Base-by-base conservation (phyloP, 164 flowering plant species). In the Tinospora cordifolia region DNA sequence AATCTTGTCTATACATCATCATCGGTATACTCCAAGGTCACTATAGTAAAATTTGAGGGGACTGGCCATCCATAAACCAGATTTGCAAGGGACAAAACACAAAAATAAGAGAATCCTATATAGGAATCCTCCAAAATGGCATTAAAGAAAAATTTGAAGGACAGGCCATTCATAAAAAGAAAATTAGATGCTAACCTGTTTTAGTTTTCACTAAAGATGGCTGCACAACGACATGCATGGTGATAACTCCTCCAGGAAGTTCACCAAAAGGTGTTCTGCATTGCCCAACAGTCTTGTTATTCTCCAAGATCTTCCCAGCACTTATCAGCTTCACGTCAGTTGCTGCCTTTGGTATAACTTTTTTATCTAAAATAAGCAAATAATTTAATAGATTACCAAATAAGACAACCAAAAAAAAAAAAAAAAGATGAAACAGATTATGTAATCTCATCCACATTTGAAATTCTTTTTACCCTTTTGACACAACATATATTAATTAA, bases 151-250 rank as follows among this genome's bases (percentile, higher is more conserved):
- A 30, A 15, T 2, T 71, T 15, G 19, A 51, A n/a, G 59, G 22
- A n/a, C n/a, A 51, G 21, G 21, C n/a, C 59, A 51, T 51, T n/a
- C 21, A 51, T 15, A 51, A 17, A 8, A 15, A n/a, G 8, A 51
- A 19, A 51, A 6, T 17, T 51, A 51, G 68, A 24, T 65, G 54
- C 34, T 24, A 44, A 79, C 83, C 81, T 67, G 82, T 69, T 72
- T 79, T 82, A 25, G 79, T 63, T 72, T 80, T 80, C 8, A 73
- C 75, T 39, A 73, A 49, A 75, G 83, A 80, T 67, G 82, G 86
- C 69, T 83, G 86, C 73, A 83, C 81, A 68, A 83, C 80, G 30
- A 83, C 86, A 77, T 83, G 86, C 86, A 83, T 83, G 62, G 83
- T 83, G 59, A 80, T 81, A 41, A 77, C 80, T 30, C 79, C 84